phyloP scores from a whole-genome alignment of 169 alveolate species.

The Plasmodium vivax region DNA sequence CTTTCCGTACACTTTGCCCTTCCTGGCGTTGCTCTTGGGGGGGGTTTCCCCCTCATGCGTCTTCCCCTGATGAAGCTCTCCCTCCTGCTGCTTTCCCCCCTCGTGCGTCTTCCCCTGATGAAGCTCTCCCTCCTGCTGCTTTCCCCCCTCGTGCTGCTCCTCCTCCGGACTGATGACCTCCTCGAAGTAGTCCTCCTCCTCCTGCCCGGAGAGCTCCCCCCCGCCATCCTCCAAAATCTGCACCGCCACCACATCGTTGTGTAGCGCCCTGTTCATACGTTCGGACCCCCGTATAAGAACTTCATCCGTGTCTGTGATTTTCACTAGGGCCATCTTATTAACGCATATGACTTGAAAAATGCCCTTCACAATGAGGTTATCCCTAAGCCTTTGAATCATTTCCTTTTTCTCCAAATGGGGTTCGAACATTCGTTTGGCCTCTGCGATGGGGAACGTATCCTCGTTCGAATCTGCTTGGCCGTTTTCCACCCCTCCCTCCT shows the following conservation, averaged over 20 bases:
- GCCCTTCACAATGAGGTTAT: conserved; percentile 91
- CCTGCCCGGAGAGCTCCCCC: conserved; percentile 74
- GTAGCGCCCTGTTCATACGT: conserved; percentile 96
- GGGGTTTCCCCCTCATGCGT: conserved; percentile 2
- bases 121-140: conserved; percentile 58
- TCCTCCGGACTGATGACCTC: conserved; percentile 75
- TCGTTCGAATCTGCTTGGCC: neutral
- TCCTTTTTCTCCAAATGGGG: conserved; percentile 83
- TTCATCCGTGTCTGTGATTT: conserved; percentile 85
- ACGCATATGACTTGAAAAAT: conserved; percentile 87
- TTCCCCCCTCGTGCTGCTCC: conserved; percentile 22
- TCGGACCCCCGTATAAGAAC: conserved; percentile 87
- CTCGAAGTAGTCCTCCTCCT: conserved; percentile 73
- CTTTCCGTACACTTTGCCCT: conserved; percentile 85
- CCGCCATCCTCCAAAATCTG: conserved; percentile 88
- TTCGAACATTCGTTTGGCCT: conserved; percentile 74
- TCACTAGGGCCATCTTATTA: conserved; percentile 80
- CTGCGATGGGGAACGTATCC: conserved; percentile 73
- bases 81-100: neutral
- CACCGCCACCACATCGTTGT: conserved; percentile 97
- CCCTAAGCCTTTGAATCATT: conserved; percentile 86
- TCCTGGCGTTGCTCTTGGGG: conserved; percentile 31
- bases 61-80: neutral
- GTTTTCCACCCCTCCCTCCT: neutral
- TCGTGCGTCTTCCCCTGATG: conserved; percentile 15